Conservation (phyloP, 2,329 filamentous ascomycete species). For the Metarhizium rileyi region DNA sequence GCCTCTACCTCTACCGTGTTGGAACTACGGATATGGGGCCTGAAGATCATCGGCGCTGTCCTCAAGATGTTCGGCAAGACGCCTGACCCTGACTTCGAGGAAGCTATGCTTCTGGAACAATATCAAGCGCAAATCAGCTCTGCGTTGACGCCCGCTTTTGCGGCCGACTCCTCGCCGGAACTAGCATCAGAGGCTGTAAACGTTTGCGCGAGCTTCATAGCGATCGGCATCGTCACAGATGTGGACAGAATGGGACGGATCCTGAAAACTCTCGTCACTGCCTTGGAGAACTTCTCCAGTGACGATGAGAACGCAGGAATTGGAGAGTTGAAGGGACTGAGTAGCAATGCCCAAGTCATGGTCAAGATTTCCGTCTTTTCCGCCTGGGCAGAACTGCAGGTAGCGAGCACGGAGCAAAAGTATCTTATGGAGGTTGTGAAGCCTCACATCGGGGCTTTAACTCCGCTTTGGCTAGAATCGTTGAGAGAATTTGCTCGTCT, state of each 20-base stretch:
- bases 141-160: constrained; percentile 90
- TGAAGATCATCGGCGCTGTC: constrained; percentile 89
- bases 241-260: constrained; percentile 98
- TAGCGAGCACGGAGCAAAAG: constrained; percentile 83
- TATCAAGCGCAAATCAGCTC: constrained; percentile 98
- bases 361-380: constrained; percentile 96
- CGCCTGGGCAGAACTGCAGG: constrained; percentile 93
- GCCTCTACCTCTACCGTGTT: constrained; percentile 91
- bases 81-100: constrained; percentile 94
- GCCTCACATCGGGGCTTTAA: constrained; percentile 81
- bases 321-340: constrained; percentile 84
- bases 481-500: constrained; percentile 87
- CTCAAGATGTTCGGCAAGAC: constrained; percentile 94
- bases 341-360: constrained; percentile 96
- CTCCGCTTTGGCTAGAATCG: constrained; percentile 88
- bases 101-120: constrained; percentile 91
- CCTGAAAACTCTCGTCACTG: constrained; percentile 81
- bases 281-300: constrained; percentile 82
- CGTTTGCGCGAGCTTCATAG: constrained; percentile 95
- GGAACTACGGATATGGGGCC: constrained; percentile 77
- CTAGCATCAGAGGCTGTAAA: constrained; percentile 92
- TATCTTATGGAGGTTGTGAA: constrained; percentile 83
- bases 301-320: constrained; percentile 77
- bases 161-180: constrained; percentile 89
- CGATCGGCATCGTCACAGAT: constrained; percentile 93